These are phyloP conservation scores for Leonotis leonurus DNA, from an alignment of 257 asterid species.

Conservation along the genomic window DNA sequence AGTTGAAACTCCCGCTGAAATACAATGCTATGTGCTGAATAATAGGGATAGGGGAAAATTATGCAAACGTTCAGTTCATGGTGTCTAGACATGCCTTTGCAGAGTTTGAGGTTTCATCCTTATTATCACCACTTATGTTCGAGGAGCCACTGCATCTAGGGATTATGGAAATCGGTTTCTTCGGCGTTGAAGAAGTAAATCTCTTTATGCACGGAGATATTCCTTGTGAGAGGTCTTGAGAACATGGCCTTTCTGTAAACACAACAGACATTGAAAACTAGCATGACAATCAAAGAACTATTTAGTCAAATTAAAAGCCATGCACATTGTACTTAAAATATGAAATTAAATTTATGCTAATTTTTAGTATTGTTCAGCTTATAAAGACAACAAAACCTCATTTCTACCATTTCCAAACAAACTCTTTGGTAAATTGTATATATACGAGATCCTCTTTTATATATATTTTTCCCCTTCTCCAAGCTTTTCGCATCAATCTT, in stretches of 20 bases:
- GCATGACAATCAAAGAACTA: neutral
- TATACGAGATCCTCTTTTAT: neutral
- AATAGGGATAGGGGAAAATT: neutral
- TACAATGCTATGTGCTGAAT: neutral
- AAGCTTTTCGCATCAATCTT: neutral
- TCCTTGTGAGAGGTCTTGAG: constrained; percentile 18
- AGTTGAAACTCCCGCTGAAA: neutral
- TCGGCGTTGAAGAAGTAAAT: constrained; percentile 19
- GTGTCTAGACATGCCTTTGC: constrained; percentile 39
- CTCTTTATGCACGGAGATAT: constrained; percentile 26
- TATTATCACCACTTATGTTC: constrained; percentile 30
- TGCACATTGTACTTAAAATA: neutral
- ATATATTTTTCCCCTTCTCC: neutral
- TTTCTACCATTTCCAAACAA: neutral
- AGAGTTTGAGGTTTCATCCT: constrained; percentile 42
- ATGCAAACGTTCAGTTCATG: neutral
- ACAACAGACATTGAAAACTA: constrained; percentile 5
- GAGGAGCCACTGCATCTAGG: constrained; percentile 53
- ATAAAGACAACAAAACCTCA: neutral
- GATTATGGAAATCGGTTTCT: constrained; percentile 29
- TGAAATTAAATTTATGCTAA: neutral
- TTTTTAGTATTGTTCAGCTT: neutral
- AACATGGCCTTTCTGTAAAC: constrained; percentile 35
- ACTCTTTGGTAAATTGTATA: neutral
- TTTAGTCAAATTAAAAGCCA: neutral